Base-by-base conservation (phyloP, 1,284 basidiomycete species). In the Ceratobasidium sp. region DNA sequence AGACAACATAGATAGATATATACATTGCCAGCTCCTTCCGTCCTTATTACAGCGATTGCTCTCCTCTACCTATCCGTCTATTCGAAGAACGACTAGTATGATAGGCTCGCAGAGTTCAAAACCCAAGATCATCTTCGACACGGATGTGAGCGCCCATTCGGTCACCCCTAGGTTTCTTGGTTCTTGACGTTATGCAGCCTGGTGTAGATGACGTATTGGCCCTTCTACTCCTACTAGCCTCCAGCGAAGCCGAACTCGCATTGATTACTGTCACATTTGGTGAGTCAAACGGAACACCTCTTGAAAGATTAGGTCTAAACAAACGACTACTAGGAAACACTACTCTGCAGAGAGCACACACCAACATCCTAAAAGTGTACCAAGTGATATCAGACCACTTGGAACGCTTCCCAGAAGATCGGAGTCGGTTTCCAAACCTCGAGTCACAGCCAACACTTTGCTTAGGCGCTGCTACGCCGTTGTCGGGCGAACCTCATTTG, bases 141-240 rank as follows among this genome's bases (percentile, higher is more conserved):
- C 70, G 17, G 70, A 71, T 29, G 70, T 58, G 25, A 57, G 70
- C 67, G 1, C 31, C 35, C 15, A 17, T 34, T 29, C 12, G 40
- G 2, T n/a, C 27, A 31, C 7, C n/a, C 20, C 22, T 49, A 8
- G 22, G n/a, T n/a, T n/a, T n/a, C n/a, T n/a, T n/a, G n/a, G n/a
- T n/a, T n/a, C n/a, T n/a, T n/a, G n/a, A n/a, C n/a, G n/a, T n/a
- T 32, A 2, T 27, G 12, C 29, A 71, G 70, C 90, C 91, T n/a
- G 96, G 96, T 53, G 92, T 97, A 1, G 96, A 98, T 79, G 96
- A 98, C 77, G 84, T 88, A 42, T 78, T 96, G 52, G 94, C 94
- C 42, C 89, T 87, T 79, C 77, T 93, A 65, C 78, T 92, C 10
- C 90, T 90, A 0, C 78, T 92, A 27, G 83, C 90, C 17, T 90